Base-by-base conservation (phyloP, 495 filamentous ascomycete species). In the Aspergillus biplanus region DNA sequence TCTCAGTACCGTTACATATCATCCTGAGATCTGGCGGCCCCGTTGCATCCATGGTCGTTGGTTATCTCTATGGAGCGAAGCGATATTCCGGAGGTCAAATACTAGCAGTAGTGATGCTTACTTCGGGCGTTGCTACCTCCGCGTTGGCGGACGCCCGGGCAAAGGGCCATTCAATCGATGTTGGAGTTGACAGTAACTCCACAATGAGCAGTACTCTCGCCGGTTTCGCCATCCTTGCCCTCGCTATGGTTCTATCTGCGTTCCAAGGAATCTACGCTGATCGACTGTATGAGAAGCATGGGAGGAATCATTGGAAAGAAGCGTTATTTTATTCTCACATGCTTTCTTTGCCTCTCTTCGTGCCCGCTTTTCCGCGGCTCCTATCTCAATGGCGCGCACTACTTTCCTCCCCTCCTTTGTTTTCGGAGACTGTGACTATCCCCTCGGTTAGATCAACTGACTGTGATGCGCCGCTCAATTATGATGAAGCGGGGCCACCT, bases 221-320 rank as follows among this genome's bases (percentile, higher is more conserved):
- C 1, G 95, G 96, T 2, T 89, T 99, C 27, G 77, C 78, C 3
- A 89, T 99, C 52, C 86, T 99, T 44, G 90, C 94, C 52, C 66
- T 97, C 59, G 95, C 95, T 3, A 96, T 97, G 77, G 73, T 96
- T 6, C 80, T 98, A 37, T 96, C 92, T 27, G 92, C 95, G 42
- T 90, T 93, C 65, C 97, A 97, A 87, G 95, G 95, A 44, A 84
- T 97, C 37, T 99, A 97, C 75, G 92, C 92, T 0, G 92, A 99
- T 73, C 84, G 90, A 64, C 91, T 93, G 5, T 99, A 97, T 75
- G 84, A 85, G 62, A 83, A 78, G 21, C 90, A 97, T 76, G 92
- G 93, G 27, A 88, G 77, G 15, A 72, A 88, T 39, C 90, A 96
- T 77, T 98, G 95, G 92, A 91, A 90, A 66, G 95, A 98, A 73